Conservation (phyloP, 1,284 basidiomycete genomes). For the Malassezia restricta region DNA sequence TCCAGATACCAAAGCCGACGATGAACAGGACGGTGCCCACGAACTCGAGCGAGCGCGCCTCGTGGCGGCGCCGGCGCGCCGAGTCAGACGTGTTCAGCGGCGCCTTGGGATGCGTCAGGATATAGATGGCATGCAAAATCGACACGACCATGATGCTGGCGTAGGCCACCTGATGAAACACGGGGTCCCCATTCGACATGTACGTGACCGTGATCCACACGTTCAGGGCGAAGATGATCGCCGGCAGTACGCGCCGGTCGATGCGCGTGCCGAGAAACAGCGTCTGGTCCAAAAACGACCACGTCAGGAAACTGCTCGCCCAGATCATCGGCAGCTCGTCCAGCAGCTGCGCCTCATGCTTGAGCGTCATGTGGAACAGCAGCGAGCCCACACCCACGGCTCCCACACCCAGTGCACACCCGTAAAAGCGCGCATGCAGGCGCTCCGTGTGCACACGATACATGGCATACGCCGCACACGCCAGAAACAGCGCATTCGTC, state of each 20-base stretch:
- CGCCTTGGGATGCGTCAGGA: constrained; percentile 23
- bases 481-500: constrained; percentile 49
- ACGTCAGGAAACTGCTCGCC: constrained; percentile 27
- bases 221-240: constrained; percentile 17
- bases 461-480: constrained; percentile 46
- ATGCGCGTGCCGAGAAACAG: constrained; percentile 12
- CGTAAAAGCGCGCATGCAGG: constrained; percentile 26
- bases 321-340: constrained; percentile 47
- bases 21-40: constrained; percentile 37
- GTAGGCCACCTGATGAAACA: constrained; percentile 50
- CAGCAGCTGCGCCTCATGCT: constrained; percentile 36
- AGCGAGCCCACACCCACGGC: constrained; percentile 31
- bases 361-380: constrained; percentile 41
- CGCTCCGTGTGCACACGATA: constrained; percentile 12
- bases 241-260: constrained; percentile 17
- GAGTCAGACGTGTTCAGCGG: constrained; percentile 15
- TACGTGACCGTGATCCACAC: constrained; percentile 40
- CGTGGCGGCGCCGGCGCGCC: constrained; percentile 8
- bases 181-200: constrained; percentile 49
- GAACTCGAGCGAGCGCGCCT: constrained; percentile 11
- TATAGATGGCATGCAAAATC: constrained; percentile 34
- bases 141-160: constrained; percentile 44
- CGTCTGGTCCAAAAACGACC: constrained; percentile 30
- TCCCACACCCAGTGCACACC: constrained; percentile 25
- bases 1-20: constrained; percentile 50